phyloP scores from a whole-genome alignment of 305 asterid genomes.

The Vinca major region DNA sequence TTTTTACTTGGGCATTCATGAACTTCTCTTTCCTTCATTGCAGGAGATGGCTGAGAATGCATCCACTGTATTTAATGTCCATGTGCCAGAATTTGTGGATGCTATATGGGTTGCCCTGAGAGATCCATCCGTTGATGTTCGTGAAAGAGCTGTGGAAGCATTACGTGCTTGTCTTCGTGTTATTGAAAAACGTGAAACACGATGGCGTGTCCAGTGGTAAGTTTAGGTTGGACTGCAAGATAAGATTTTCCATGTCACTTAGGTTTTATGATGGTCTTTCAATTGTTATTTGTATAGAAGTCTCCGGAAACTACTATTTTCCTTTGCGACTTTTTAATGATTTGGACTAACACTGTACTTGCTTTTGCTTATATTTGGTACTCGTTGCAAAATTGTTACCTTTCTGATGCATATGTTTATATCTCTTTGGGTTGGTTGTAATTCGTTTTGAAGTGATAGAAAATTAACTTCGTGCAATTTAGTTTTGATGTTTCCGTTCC shows the following conservation, averaged over 20 bases:
- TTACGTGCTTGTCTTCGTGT: conserved; percentile 95
- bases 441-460: not conserved
- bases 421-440: not conserved
- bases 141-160: conserved; percentile 94
- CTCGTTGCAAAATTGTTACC: too few species aligned
- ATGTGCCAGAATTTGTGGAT: conserved; percentile 92
- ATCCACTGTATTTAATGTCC: conserved; percentile 94
- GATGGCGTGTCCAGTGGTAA: conserved; percentile 99
- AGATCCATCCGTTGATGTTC: conserved; percentile 78
- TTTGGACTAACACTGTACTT: not conserved
- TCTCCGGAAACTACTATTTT: not conserved
- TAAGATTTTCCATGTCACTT: not conserved
- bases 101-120: conserved; percentile 97
- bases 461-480: not conserved
- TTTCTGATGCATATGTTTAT: not conserved
- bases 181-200: conserved; percentile 95
- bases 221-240: conserved; percentile 8
- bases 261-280: not conserved
- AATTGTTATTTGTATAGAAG: not conserved
- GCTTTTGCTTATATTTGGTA: not conserved
- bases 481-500: too few species aligned
- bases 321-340: not conserved
- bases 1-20: conserved; percentile 17
- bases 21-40: conserved; percentile 16
- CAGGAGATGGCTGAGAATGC: conserved; percentile 99